Percentiles rank a stretch among this genome's conserved stretches.
These are phyloP conservation scores for Puccinia novopanici DNA, from an alignment of 1,284 basidiomycete genomes.

Conservation along the genomic window DNA sequence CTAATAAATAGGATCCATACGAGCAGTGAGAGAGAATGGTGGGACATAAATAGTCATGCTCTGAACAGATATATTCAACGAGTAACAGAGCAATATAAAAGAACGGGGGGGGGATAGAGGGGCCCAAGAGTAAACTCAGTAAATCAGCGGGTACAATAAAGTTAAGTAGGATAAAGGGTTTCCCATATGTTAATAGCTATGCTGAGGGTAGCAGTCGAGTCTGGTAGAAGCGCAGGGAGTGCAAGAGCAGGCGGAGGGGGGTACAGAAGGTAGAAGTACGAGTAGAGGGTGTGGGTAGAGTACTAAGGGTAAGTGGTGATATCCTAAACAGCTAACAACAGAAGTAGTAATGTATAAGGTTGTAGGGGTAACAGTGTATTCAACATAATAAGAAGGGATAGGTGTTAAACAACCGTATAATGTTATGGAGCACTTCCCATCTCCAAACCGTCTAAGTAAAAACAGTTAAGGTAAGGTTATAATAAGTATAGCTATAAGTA, in stretches of 20 bases:
- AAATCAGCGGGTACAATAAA: constrained; percentile 14
- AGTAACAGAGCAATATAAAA: neutral
- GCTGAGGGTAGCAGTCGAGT: neutral
- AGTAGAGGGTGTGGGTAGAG: constrained; percentile 7
- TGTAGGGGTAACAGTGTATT: constrained; percentile 5
- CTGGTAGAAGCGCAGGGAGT: neutral
- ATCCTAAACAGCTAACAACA: constrained; percentile 10
- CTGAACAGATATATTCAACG: constrained; percentile 2
- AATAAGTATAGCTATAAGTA: constrained; percentile 15
- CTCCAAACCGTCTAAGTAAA: constrained; percentile 10
- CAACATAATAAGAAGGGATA: neutral
- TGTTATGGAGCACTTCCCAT: constrained; percentile 7
- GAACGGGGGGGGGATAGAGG: neutral
- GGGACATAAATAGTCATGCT: constrained; percentile 3
- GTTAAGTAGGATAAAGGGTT: constrained; percentile 15
- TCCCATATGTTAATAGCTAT: constrained; percentile 12
- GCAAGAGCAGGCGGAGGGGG: neutral
- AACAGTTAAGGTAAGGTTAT: constrained; percentile 14
- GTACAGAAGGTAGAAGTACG: neutral
- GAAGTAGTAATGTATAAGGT: constrained; percentile 1
- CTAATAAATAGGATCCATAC: constrained; percentile 4
- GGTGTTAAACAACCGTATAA: constrained; percentile 8
- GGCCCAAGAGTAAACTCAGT: constrained; percentile 8
- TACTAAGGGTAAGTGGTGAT: constrained; percentile 3
- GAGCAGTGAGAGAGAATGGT: constrained; percentile 3